Percentiles rank a stretch among this genome's conserved stretches.
These are phyloP conservation scores for Annulohypoxylon maeteangense DNA, from an alignment of 495 filamentous ascomycete species.

Conservation along the genomic window DNA sequence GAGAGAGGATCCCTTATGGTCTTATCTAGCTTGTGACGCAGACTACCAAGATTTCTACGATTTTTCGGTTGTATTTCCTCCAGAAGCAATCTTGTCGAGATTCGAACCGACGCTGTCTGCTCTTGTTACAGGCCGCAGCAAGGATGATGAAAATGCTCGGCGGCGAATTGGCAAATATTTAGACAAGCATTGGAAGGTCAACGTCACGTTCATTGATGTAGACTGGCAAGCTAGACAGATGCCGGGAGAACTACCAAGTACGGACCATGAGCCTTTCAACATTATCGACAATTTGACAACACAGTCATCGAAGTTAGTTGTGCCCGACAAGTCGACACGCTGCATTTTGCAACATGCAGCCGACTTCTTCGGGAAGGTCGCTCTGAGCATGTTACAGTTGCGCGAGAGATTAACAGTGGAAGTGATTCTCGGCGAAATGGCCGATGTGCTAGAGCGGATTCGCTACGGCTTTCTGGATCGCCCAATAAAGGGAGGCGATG, in stretches of 20 bases:
- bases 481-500: constrained; percentile 7
- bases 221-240: constrained; percentile 33
- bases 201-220: constrained; percentile 49
- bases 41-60: constrained; percentile 46
- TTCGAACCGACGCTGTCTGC: constrained; percentile 39
- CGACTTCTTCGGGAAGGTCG: constrained; percentile 29
- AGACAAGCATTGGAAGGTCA: constrained; percentile 47
- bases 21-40: constrained; percentile 14
- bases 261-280: not conserved
- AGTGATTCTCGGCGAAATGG: constrained; percentile 44
- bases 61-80: constrained; percentile 45
- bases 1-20: too few species aligned
- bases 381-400: constrained; percentile 31
- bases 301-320: not conserved
- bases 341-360: constrained; percentile 13
- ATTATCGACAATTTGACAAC: constrained; percentile 2
- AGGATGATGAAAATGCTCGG: constrained; percentile 7
- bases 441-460: constrained; percentile 46
- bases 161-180: constrained; percentile 40
- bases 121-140: constrained; percentile 31
- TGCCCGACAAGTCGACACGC: not conserved
- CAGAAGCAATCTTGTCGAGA: constrained; percentile 25
- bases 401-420: constrained; percentile 40
- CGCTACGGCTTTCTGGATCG: constrained; percentile 44
- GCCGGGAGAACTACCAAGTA: not conserved